Conservation (phyloP, 2,329 filamentous ascomycete genomes). For the Pleurostoma richardsiae region DNA sequence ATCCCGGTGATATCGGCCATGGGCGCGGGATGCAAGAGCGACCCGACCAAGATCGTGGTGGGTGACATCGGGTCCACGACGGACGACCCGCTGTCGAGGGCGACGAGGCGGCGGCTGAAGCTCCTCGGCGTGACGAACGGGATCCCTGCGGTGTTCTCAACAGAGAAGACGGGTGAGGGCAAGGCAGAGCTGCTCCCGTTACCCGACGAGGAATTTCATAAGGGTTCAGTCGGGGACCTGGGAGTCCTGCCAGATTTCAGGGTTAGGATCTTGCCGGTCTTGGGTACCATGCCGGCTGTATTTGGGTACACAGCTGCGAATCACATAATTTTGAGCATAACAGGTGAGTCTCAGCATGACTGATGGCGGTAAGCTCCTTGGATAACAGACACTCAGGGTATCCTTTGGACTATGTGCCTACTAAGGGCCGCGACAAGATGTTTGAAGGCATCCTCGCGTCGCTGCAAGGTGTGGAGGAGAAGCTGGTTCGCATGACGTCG, state of each 20-base stretch:
- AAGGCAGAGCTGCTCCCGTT: slow-evolving; percentile 88
- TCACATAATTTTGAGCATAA: slow-evolving; percentile 79
- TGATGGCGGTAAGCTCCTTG: not conserved
- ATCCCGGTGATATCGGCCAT: slow-evolving; percentile 89
- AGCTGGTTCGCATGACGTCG: slow-evolving; percentile 49
- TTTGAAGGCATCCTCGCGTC: slow-evolving; percentile 77
- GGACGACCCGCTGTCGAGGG: slow-evolving; percentile 83
- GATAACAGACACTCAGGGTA: slow-evolving; percentile 49
- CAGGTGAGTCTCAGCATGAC: slow-evolving; percentile 27
- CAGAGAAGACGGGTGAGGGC: slow-evolving; percentile 81
- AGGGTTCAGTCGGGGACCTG: slow-evolving; percentile 80
- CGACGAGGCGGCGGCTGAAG: slow-evolving; percentile 76
- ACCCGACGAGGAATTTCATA: slow-evolving; percentile 79
- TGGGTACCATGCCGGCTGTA: slow-evolving; percentile 95
- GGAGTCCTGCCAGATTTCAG: slow-evolving; percentile 89
- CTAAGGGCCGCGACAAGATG: slow-evolving; percentile 83
- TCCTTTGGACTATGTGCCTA: slow-evolving; percentile 75
- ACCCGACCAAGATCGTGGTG: slow-evolving; percentile 76
- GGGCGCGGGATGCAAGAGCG: slow-evolving; percentile 93
- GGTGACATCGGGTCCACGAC: slow-evolving; percentile 86
- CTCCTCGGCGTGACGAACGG: slow-evolving; percentile 73
- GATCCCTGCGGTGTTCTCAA: slow-evolving; percentile 89
- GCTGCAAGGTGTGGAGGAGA: slow-evolving; percentile 75
- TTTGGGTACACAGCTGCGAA: slow-evolving; percentile 92
- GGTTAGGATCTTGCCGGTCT: slow-evolving; percentile 87